Evolutionary conservation across 208 protist genomes (phyloP).

Genomic region (Acanthamoeba lenticulata): DNA sequence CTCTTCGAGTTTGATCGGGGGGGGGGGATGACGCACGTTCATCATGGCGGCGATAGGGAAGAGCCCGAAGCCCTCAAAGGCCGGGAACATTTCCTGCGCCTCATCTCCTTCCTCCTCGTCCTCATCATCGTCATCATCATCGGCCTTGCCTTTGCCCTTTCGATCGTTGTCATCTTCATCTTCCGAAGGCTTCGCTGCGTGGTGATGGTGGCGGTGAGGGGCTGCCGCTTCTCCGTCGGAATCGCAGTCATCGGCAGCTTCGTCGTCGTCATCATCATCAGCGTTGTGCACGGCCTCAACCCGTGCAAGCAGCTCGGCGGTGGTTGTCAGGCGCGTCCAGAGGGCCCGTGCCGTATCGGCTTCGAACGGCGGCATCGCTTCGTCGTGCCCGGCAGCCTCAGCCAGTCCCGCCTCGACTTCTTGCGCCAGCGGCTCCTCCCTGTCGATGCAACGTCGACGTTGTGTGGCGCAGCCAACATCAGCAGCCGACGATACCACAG

Average conservation of each 20-base stretch:
- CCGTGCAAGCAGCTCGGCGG: background rate
- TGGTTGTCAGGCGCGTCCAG: background rate
- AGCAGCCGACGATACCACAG: no score
- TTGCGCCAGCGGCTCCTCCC: background rate
- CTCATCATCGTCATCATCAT: background rate
- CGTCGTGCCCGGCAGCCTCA: background rate
- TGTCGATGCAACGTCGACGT: background rate
- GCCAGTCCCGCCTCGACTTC: background rate
- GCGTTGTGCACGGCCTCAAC: background rate
- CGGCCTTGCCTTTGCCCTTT: background rate
- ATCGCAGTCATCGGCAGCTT: background rate
- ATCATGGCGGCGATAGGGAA: constrained; percentile 25
- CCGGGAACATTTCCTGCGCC: background rate
- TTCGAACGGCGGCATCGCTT: background rate
- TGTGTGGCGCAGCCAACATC: background rate
- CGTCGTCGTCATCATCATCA: background rate
- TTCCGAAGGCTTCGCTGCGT: no score
- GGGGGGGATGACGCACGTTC: background rate
- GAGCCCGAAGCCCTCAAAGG: background rate
- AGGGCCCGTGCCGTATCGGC: background rate
- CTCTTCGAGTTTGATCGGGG: background rate
- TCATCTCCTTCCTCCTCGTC: background rate
- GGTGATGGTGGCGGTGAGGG: background rate
- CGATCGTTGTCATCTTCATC: background rate
- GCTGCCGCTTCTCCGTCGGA: no score